A percentile compares a stretch with the other conserved stretches of the same genome.
Conservation (phyloP, 495 filamentous ascomycete genomes). For the Trichodelitschia bisporula region DNA sequence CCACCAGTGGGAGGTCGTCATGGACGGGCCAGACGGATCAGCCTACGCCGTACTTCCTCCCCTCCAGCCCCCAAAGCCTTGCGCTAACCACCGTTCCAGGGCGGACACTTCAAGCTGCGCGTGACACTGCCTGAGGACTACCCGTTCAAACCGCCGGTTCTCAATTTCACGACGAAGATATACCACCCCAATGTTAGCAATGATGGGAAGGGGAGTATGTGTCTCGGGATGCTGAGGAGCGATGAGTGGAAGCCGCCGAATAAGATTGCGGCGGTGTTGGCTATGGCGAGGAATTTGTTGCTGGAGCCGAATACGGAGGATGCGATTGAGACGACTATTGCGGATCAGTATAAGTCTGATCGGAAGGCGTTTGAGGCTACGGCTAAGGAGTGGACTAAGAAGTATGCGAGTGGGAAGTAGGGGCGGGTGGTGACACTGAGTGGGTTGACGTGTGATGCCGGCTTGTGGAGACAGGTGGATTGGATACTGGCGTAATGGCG, state of each 20-base stretch:
- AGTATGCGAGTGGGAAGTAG: slow-evolving; percentile 35
- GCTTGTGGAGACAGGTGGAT: no score
- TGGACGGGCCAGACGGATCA: slow-evolving; percentile 49
- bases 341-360: slow-evolving; percentile 59
- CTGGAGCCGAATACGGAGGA: slow-evolving; percentile 83
- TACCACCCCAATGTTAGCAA: slow-evolving; percentile 97
- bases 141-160: slow-evolving; percentile 76
- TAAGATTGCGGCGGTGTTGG: slow-evolving; percentile 51
- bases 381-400: slow-evolving; percentile 55
- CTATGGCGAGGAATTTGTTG: slow-evolving; percentile 54
- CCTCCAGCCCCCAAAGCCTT: not conserved
- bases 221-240: slow-evolving; percentile 59
- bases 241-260: slow-evolving; percentile 91
- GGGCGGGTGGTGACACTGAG: not conserved
- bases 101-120: slow-evolving; percentile 55
- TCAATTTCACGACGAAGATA: slow-evolving; percentile 82
- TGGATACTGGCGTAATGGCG: no score
- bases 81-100: slow-evolving; percentile 20
- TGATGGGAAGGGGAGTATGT: slow-evolving; percentile 80
- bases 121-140: slow-evolving; percentile 64
- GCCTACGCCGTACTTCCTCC: slow-evolving; percentile 35
- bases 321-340: slow-evolving; percentile 70
- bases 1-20: slow-evolving; percentile 57
- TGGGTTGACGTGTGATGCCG: no score
- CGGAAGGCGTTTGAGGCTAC: slow-evolving; percentile 55